A percentile compares a stretch with the other conserved stretches of the same genome.
phyloP scores from a whole-genome alignment of 164 flowering plant species.

The Aristolochia contorta region DNA sequence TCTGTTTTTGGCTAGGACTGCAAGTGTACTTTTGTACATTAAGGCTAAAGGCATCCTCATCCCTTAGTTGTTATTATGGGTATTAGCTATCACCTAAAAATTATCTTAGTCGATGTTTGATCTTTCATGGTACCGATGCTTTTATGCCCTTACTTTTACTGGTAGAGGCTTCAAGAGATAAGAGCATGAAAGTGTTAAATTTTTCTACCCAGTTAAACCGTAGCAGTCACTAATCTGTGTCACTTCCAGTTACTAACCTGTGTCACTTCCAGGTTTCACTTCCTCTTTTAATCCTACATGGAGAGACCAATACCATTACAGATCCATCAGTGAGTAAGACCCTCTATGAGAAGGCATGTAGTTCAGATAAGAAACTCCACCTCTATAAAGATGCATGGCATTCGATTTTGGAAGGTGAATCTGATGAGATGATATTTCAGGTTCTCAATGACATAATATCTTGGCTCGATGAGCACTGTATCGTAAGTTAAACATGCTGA shows the following conservation, averaged over 20 bases:
- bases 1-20: no score
- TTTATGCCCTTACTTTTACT: background rate
- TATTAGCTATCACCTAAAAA: no score
- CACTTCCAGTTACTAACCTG: no score
- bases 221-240: no score
- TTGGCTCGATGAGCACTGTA: conserved; percentile 64
- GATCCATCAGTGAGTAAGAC: conserved; percentile 95
- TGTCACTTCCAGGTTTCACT: conserved; percentile 52
- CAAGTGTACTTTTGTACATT: no score
- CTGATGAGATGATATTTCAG: conserved; percentile 58
- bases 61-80: no score
- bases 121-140: background rate
- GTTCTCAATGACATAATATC: conserved; percentile 61
- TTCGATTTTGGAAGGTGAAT: conserved; percentile 85
- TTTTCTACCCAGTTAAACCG: no score
- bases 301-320: conserved; percentile 72
- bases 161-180: background rate
- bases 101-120: background rate
- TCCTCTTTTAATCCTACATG: conserved; percentile 81
- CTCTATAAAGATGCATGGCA: conserved; percentile 68
- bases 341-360: conserved; percentile 67
- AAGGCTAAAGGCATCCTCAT: no score
- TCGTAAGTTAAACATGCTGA: background rate
- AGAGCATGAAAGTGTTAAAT: background rate
- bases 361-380: conserved; percentile 64